A percentile compares a stretch with the other conserved stretches of the same genome.
Conservation (phyloP, 768 basidiomycete species). For the Mycena vulgaris region DNA sequence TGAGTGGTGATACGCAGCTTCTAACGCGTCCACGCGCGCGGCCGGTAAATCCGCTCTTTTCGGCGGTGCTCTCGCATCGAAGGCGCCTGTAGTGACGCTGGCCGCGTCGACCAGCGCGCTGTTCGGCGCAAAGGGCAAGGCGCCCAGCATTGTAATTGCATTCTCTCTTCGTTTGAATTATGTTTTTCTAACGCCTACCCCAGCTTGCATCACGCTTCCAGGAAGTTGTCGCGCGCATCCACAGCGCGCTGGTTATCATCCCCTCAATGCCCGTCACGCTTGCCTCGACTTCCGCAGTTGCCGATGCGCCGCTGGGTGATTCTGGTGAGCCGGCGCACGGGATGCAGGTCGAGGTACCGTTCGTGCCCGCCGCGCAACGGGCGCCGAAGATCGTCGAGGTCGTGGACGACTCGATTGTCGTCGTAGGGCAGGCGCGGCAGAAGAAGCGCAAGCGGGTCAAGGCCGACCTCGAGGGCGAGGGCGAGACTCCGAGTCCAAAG, state of each 20-base stretch:
- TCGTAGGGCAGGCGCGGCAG: conserved; percentile 75
- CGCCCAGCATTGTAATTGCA: not conserved
- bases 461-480: conserved; percentile 36
- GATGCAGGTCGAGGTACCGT: conserved; percentile 82
- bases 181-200: not conserved
- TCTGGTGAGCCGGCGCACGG: conserved; percentile 47
- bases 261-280: conserved; percentile 62
- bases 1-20: not conserved
- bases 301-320: conserved; percentile 29
- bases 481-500: conserved; percentile 32
- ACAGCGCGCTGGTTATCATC: conserved; percentile 73
- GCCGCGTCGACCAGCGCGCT: conserved; percentile 59
- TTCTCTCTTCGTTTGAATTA: not conserved
- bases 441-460: conserved; percentile 77
- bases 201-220: conserved; percentile 55
- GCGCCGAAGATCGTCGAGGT: conserved; percentile 44
- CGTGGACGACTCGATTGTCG: conserved; percentile 77
- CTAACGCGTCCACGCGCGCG: not conserved
- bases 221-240: conserved; percentile 76
- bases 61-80: conserved; percentile 23
- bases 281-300: not conserved
- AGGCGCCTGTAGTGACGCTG: conserved; percentile 5
- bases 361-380: conserved; percentile 79
- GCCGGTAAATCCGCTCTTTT: conserved; percentile 43
- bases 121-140: conserved; percentile 53